Percentiles rank a stretch among this genome's conserved stretches.
Evolutionary conservation across 164 flowering plant species (phyloP).

Genomic region (Kingdonia uniflora): DNA sequence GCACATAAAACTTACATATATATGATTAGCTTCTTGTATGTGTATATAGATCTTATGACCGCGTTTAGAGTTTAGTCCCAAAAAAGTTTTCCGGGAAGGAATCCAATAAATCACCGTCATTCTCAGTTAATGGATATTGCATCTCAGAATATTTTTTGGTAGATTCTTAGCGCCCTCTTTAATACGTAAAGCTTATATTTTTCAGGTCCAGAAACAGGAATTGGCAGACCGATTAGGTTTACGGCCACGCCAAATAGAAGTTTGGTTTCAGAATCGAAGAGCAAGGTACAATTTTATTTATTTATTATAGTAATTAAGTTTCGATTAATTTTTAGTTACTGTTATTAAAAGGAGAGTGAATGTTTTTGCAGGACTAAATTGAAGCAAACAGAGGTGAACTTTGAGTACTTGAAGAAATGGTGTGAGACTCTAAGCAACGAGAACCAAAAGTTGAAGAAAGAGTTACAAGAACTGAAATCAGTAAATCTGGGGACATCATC

Average conservation of each 20-base stretch:
- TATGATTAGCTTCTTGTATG: too few species aligned
- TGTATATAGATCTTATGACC: too few species aligned
- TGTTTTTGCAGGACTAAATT: constrained; percentile 22
- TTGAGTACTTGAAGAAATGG: constrained; percentile 33
- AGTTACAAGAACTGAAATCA: constrained; percentile 36
- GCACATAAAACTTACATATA: not conserved
- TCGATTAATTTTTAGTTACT: too few species aligned
- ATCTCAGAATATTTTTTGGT: too few species aligned
- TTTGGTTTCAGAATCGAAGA: constrained; percentile 52
- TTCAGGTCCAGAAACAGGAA: constrained; percentile 28
- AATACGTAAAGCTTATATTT: not conserved
- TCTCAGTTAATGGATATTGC: too few species aligned
- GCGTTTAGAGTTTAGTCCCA: too few species aligned
- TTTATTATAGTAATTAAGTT: not conserved
- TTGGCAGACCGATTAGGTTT: constrained; percentile 25
- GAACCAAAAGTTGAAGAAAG: constrained; percentile 43
- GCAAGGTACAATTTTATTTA: constrained; percentile 25
- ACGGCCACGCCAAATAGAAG: constrained; percentile 39
- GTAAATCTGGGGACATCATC: constrained; percentile 2
- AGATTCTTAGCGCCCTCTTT: too few species aligned
- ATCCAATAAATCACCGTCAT: too few species aligned
- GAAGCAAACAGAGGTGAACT: constrained; percentile 38
- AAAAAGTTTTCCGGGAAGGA: too few species aligned
- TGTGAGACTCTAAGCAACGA: constrained; percentile 38
- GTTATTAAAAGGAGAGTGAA: not conserved